Percentiles rank a stretch among this genome's conserved stretches.
Conservation (phyloP, 331 rosid genomes). For the Quercus tomentella region DNA sequence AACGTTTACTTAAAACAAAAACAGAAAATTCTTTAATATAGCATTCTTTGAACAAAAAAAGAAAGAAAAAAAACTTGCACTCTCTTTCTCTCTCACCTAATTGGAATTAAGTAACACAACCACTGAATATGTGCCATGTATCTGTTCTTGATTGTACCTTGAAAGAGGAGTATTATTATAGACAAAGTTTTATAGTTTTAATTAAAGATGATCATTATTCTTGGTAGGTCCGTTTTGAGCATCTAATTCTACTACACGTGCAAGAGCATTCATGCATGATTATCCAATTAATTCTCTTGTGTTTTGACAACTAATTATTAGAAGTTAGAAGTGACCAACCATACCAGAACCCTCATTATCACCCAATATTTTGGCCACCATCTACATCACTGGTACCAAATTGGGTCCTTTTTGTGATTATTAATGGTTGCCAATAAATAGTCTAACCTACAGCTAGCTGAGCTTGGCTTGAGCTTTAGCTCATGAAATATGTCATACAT, state of each 20-base stretch:
- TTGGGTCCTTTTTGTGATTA: background rate
- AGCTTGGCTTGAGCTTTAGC: background rate
- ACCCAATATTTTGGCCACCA: background rate
- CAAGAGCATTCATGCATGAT: background rate
- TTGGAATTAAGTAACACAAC: background rate
- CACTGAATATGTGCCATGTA: background rate
- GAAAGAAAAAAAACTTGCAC: background rate
- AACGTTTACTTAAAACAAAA: background rate
- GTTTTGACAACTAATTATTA: background rate
- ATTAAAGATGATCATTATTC: background rate
- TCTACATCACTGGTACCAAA: background rate
- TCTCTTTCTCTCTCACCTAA: background rate
- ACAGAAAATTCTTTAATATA: background rate
- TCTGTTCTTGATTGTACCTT: background rate
- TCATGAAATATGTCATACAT: background rate
- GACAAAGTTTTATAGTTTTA: too few species aligned
- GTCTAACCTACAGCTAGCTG: background rate
- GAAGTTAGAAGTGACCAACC: background rate
- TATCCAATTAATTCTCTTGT: background rate
- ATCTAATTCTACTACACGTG: constrained; percentile 11
- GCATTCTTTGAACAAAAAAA: background rate
- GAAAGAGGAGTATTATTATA: background rate
- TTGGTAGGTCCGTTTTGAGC: constrained; percentile 4
- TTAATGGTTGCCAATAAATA: background rate
- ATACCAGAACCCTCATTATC: background rate